Percentiles rank a stretch among this genome's conserved stretches.
Conservation (phyloP, 441 rosid genomes). For the Bruguiera hainesii region DNA sequence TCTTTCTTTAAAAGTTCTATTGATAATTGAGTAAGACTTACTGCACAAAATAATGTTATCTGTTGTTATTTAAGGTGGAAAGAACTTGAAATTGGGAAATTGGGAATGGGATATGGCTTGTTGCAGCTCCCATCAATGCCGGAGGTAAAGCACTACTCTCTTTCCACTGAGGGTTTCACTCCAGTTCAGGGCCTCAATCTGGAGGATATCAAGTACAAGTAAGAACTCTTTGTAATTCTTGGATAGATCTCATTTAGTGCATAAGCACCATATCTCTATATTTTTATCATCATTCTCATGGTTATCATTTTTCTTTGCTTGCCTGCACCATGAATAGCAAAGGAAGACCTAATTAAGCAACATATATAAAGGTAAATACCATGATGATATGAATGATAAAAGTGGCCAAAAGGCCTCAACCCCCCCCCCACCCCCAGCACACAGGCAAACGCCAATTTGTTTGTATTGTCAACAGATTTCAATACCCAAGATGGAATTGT, state of each 20-base stretch:
- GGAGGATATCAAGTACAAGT: conserved; percentile 80
- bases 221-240: conserved; percentile 25
- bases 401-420: too few relatives aligned
- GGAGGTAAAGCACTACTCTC: conserved; percentile 71
- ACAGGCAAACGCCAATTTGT: too few relatives aligned
- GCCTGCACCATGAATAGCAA: too few relatives aligned
- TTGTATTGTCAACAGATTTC: too few relatives aligned
- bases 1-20: not conserved
- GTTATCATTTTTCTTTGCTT: too few relatives aligned
- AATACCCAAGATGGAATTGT: too few relatives aligned
- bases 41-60: too few relatives aligned
- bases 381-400: too few relatives aligned
- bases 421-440: too few relatives aligned
- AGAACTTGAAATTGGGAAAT: conserved; percentile 81
- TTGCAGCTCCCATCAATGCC: conserved; percentile 81
- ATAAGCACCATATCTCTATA: not conserved
- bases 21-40: not conserved
- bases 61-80: conserved; percentile 50
- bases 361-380: too few relatives aligned
- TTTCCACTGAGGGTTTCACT: conserved; percentile 63
- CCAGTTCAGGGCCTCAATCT: conserved; percentile 58
- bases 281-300: too few relatives aligned
- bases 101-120: conserved; percentile 91
- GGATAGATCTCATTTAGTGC: not conserved
- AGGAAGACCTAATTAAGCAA: too few relatives aligned